Base-by-base conservation (phyloP, 768 basidiomycete species). In the Boletus reticuloceps region DNA sequence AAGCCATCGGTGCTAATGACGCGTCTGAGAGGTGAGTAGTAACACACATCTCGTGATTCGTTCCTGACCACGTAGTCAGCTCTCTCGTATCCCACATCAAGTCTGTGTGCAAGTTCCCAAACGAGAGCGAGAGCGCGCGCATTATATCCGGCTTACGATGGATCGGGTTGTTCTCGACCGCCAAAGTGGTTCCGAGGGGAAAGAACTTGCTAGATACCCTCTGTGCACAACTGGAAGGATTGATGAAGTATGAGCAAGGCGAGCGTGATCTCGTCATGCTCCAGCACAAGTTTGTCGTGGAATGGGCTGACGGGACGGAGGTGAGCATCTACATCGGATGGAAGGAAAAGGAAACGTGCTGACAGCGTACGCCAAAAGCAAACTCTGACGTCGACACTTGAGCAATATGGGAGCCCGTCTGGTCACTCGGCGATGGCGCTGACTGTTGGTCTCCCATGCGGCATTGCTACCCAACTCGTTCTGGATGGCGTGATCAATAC, bases 251-350 rank as follows among this genome's bases (percentile, higher is more conserved):
- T 74, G 89, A 86, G 59, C 74, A 79, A 45, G 92, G 91, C 59
- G 94, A 98, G 74, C 87, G 92, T 12, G 96, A 99, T 72, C 83
- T 98, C 57, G 91, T 99, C 56, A 92, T 98, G 86, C 84, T 99
- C 51, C 96, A 98, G 75, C 96, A 99, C 82, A 96, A 95, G 78
- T 98, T 99, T 69, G 75, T 92, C 63, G 86, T 98, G 37, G 86
- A 94, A 69, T 90, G 89, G 82, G 79, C 82, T 34, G 92, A 98
- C 65, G 94, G 96, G 45, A 80, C 74, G 46, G 76, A 81, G 74
- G 88, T 86, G 56, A 49, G 81, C 8, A 29, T 36, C 12, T 12
- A 27, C 16, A 20, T 53, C 22, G 51, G 16, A 34, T 29, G 40
- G 25, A n/a, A 47, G 7, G 10, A 22, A 20, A 17, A 56, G 13